A percentile compares a stretch with the other conserved stretches of the same genome.
Conservation (phyloP, 2,329 filamentous ascomycete genomes). For the Aspergillus pseudotamarii region DNA sequence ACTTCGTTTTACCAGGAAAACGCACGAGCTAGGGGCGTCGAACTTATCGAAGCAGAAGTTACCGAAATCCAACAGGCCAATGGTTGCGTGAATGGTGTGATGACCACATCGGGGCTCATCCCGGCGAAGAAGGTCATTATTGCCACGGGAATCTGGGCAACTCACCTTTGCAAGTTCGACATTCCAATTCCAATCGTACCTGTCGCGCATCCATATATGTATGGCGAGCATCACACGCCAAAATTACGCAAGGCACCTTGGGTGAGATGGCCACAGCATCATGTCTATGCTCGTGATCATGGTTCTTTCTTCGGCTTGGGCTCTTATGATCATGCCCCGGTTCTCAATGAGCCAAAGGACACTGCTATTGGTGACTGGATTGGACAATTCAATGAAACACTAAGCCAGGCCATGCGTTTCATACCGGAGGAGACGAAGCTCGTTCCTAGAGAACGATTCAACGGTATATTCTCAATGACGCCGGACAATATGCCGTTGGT, state of each 20-base stretch:
- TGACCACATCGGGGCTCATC: conserved; percentile 20
- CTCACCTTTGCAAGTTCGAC: conserved; percentile 21
- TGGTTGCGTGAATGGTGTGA: conserved; percentile 22
- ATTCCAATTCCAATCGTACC: conserved; percentile 36
- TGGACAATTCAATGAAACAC: conserved; percentile 23
- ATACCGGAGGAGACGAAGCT: conserved; percentile 20
- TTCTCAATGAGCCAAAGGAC: conserved; percentile 21
- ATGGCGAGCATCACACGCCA: conserved; percentile 22
- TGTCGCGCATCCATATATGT: conserved; percentile 41
- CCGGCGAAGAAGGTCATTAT: conserved; percentile 24
- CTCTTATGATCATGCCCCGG: conserved; percentile 35
- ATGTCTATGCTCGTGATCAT: conserved; percentile 40
- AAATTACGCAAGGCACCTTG: conserved; percentile 31
- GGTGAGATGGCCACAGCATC: conserved; percentile 40
- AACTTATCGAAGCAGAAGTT: conserved; percentile 26
- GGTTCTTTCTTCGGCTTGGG: conserved; percentile 36
- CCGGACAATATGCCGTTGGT: conserved; percentile 39
- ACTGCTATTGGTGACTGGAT: conserved; percentile 27
- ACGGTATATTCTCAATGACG: conserved; percentile 39
- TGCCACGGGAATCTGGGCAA: conserved; percentile 37
- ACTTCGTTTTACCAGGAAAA: conserved; percentile 28
- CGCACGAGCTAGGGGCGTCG: conserved; percentile 23
- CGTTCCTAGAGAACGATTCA: conserved; percentile 26
- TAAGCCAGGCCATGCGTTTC: conserved; percentile 23
- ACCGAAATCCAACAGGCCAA: conserved; percentile 19